A percentile compares a stretch with the other conserved stretches of the same genome.
Evolutionary conservation across 1,139 yeast species (phyloP).

Genomic region (Kodamaea sp.): DNA sequence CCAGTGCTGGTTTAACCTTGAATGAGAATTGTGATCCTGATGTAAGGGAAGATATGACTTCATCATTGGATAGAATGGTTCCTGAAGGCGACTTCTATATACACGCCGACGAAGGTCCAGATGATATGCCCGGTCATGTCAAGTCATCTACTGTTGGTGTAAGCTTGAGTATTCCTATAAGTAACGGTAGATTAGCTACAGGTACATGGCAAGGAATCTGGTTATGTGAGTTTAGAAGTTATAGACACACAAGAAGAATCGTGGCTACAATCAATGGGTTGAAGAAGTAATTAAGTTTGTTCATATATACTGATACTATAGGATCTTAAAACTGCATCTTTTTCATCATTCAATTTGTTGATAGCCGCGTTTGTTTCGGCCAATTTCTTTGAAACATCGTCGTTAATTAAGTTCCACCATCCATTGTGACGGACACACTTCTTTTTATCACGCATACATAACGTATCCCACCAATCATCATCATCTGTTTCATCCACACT

Average conservation of each 20-base stretch:
- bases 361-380: slow-evolving; percentile 23
- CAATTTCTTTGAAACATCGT: slow-evolving; percentile 36
- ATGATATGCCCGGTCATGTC: slow-evolving; percentile 82
- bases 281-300: slow-evolving; percentile 18
- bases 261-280: slow-evolving; percentile 74
- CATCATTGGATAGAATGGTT: slow-evolving; percentile 58
- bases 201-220: slow-evolving; percentile 90
- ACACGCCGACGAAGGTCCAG: slow-evolving; percentile 75
- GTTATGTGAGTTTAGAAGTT: slow-evolving; percentile 66
- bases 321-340: slow-evolving; percentile 24
- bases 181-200: slow-evolving; percentile 60
- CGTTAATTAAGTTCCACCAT: slow-evolving; percentile 58
- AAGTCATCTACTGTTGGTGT: slow-evolving; percentile 66
- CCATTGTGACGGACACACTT: slow-evolving; percentile 66
- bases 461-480: slow-evolving; percentile 18
- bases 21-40: slow-evolving; percentile 82
- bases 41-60: slow-evolving; percentile 65
- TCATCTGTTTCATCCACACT: slow-evolving; percentile 16
- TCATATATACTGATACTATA: slow-evolving; percentile 38
- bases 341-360: slow-evolving; percentile 22
- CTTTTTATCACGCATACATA: slow-evolving; percentile 61
- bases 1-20: slow-evolving; percentile 71
- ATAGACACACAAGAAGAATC: slow-evolving; percentile 58
- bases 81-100: slow-evolving; percentile 66
- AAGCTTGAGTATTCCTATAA: slow-evolving; percentile 61